These are phyloP conservation scores for Debaryomyces fabryi DNA, from an alignment of 1,139 yeast genomes.

Conservation along the genomic window DNA sequence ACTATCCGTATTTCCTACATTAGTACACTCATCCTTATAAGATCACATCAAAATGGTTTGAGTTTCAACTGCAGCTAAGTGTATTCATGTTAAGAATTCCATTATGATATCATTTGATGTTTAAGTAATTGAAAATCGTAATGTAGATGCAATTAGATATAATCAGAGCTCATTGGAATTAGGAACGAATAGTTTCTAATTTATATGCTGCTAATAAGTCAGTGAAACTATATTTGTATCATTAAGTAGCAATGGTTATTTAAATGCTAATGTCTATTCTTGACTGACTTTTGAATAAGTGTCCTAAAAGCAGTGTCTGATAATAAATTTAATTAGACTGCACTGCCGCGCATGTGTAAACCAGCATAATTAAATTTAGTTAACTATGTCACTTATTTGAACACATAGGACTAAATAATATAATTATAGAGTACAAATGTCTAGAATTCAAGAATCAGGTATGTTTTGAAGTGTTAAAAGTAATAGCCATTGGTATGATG, in stretches of 20 bases:
- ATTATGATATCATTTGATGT: no score
- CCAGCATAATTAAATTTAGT: background rate
- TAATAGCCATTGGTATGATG: background rate
- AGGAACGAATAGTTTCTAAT: background rate
- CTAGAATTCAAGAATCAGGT: constrained; percentile 1
- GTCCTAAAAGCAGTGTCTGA: background rate
- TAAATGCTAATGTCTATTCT: background rate
- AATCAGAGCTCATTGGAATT: no score
- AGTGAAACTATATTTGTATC: background rate
- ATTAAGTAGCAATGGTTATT: background rate
- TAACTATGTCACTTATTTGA: background rate
- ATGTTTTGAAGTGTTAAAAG: background rate
- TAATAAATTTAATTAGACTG: background rate
- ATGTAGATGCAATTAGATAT: no score
- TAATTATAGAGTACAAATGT: background rate
- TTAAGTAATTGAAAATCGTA: no score
- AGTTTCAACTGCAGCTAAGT: no score
- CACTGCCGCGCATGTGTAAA: constrained; percentile 1
- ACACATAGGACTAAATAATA: background rate
- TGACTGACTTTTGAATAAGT: background rate
- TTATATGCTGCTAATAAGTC: background rate
- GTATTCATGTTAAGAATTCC: no score
- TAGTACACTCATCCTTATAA: background rate
- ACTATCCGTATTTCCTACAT: no score
- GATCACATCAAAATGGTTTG: background rate